Base-by-base conservation (phyloP, 1,284 basidiomycete genomes). In the Leccinum subrobustum region DNA sequence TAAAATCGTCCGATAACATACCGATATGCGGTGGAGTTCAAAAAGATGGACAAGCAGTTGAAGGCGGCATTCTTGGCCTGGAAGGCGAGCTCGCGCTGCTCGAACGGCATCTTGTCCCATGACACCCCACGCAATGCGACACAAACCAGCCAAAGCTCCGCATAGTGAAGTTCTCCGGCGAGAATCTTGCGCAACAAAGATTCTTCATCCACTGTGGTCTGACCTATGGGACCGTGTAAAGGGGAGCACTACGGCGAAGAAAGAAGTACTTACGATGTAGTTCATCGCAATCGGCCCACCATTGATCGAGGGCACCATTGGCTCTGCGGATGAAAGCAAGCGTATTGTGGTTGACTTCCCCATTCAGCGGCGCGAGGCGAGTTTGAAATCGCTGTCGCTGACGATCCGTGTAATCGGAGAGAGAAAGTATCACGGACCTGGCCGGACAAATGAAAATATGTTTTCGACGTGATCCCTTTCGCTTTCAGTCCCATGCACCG, bases 101-200 rank as follows among this genome's bases (percentile, higher is more conserved):
- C 95, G 61, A 92, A 92, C 1, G 92, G 86, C 89, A 96, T 95
- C 76, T 94, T 95, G 69, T 96, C 93, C 91, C 94, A 96, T 9
- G 91, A 87, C 44, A 90, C 91, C 6, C 95, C 95, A 59, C 95
- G 86, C 39, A 97, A 79, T 8, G 93, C 94, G 5, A 96, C 91
- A 70, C 95, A 96, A 31, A 95, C 90, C 35, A 96, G 85, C 93
- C 95, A 97, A 5, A 97, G 79, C 73, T 96, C 94, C 29, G 94
- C 92, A 70, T 95, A 94, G 68, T 95, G 88, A 61, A 96, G 79
- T 70, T 97, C 95, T 7, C 91, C 91, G 2, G 88, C 87, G 35
- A 96, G 84, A 51, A 96, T 87, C 74, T 93, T 94, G 57, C 93
- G 87, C 48, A 95, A 81, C 12, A 96, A 79, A 5, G 89, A 86